A percentile compares a stretch with the other conserved stretches of the same genome.
Conservation (phyloP, 257 asterid species). For the Apocynum venetum region DNA sequence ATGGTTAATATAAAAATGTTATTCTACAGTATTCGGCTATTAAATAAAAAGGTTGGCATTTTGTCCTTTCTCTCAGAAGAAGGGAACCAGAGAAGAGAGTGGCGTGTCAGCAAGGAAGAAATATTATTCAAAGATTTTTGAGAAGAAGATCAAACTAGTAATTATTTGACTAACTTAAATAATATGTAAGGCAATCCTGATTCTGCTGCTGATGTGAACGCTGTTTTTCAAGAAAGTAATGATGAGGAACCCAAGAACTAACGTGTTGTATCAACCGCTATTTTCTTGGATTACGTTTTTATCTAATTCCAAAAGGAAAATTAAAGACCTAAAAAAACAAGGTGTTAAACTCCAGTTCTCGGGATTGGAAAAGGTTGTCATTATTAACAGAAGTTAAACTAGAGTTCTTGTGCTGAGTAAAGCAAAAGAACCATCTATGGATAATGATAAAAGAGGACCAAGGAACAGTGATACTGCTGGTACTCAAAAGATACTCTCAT, state of each 20-base stretch:
- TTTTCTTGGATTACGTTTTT: conserved; percentile 11
- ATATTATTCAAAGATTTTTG: conserved; percentile 31
- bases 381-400: conserved; percentile 39
- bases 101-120: conserved; percentile 39
- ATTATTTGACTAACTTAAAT: conserved; percentile 18
- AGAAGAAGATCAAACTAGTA: conserved; percentile 24
- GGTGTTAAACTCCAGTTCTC: conserved; percentile 50
- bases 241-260: conserved; percentile 13
- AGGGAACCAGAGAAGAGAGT: conserved; percentile 18
- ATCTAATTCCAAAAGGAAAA: conserved; percentile 36
- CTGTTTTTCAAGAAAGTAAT: conserved; percentile 35
- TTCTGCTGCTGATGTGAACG: conserved; percentile 34
- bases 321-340: conserved; percentile 25
- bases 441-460: conserved; percentile 11
- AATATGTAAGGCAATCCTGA: conserved; percentile 28
- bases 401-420: conserved; percentile 23
- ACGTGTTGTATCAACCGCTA: conserved; percentile 15
- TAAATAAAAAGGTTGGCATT: not conserved
- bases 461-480: conserved; percentile 29
- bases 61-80: not conserved
- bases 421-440: conserved; percentile 10
- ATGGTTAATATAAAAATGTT: not conserved
- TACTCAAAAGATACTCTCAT: conserved; percentile 52
- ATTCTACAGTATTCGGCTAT: not conserved
- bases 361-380: conserved; percentile 52